Evolutionary conservation across 306 rosid species (phyloP), one percentile per base, ranked within the genome.

Genomic region (Acacia crassicarpa): DNA sequence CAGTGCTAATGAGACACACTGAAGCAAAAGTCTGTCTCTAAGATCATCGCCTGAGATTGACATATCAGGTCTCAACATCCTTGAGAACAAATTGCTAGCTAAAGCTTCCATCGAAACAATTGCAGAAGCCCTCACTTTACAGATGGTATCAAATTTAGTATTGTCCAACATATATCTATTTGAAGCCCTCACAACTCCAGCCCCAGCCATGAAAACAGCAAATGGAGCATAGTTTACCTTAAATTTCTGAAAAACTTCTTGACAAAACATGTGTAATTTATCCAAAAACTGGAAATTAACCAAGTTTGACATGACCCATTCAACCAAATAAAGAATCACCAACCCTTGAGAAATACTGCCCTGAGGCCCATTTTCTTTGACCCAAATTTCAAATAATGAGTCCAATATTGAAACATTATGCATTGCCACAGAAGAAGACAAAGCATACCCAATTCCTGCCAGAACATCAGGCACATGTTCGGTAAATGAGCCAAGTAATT

Each of bases 401-500:
- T 87, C 91, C 76, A 95, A 83, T 38, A 91, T 72, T 22, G 82
- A 88, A 35, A 63, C 72, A 86, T 73, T 85, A 85, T 85, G 82
- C 83, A 71, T 86, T 83, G 38, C 78, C 70, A 84, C 79, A 9
- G 95, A 89, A 81, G 94, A 90, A 23, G 92, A 93, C 62, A 95
- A 27, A 84, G 97, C 97, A 84, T 93, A 95, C 30, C 98, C 97
- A 74, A 95, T 85, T 43, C 94, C 99, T 10, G 98, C 99, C 40
- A 95, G 85, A 79, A 95, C 88, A 72, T 82, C 82, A 4, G 98
- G 91, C 80, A 91, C 20, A 63, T 88, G 85, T 44, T 82, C 86
- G 73, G 79, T 62, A 14, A 51, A 78, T 17, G 84, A 87, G 49
- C 87, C 87, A 73, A 88, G 81, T 25, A 89, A 70, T 12, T 11